A percentile compares a stretch with the other conserved stretches of the same genome.
These are phyloP conservation scores for Trypanosoma brucei DNA, from an alignment of 208 protist species.

Conservation along the genomic window DNA sequence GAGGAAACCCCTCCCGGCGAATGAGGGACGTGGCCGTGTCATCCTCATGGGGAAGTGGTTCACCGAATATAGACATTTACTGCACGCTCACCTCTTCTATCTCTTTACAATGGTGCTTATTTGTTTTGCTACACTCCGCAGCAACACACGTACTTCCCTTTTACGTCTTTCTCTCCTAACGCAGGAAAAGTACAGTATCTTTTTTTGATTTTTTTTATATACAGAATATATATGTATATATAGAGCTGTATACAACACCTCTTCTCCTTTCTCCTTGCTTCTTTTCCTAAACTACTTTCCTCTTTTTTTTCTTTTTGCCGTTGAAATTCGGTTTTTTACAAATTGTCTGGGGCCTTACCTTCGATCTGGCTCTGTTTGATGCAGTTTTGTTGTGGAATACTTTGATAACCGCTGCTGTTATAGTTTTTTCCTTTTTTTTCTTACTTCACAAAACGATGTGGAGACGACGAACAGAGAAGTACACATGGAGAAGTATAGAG, in stretches of 20 bases:
- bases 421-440: slow-evolving; percentile 5
- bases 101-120: no score
- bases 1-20: slow-evolving; percentile 75
- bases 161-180: slow-evolving; percentile 11
- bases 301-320: neutral
- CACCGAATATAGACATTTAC: slow-evolving; percentile 83
- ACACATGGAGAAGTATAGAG: no score
- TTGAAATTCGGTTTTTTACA: no score
- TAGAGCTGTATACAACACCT: no score
- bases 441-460: neutral
- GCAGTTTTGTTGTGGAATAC: no score
- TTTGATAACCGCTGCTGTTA: neutral
- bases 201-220: slow-evolving; percentile 11
- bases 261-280: no score
- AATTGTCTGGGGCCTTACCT: neutral
- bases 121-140: no score
- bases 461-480: neutral
- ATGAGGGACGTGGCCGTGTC: slow-evolving; percentile 86
- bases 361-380: neutral
- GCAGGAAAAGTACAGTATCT: slow-evolving; percentile 3
- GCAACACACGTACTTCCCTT: neutral
- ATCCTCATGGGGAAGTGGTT: slow-evolving; percentile 80
- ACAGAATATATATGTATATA: neutral
- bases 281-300: no score
- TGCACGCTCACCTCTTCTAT: slow-evolving; percentile 1